These are phyloP conservation scores for Aspergillus quadricinctus DNA, from an alignment of 2,329 filamentous ascomycete genomes.

Conservation along the genomic window DNA sequence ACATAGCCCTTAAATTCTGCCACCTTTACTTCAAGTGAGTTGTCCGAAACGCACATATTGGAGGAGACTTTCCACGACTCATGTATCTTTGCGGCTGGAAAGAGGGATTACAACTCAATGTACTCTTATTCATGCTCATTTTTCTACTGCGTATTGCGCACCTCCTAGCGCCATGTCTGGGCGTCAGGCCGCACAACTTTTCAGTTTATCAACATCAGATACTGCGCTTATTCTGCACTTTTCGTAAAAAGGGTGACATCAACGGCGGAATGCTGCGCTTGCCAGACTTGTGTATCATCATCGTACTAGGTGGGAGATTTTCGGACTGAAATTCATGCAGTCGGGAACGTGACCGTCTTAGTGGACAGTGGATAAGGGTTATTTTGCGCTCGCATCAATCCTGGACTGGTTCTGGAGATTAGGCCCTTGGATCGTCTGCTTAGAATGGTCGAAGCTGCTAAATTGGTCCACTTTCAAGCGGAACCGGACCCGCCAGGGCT, in stretches of 20 bases:
- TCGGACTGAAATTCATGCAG: neutral
- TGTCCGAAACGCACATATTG: neutral
- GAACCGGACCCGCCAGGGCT: constrained; percentile 1
- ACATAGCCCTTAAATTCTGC: neutral
- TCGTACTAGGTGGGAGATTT: neutral
- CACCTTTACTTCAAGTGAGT: neutral
- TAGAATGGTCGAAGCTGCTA: neutral
- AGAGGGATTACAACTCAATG: neutral
- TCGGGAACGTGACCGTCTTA: neutral
- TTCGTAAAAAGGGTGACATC: no score
- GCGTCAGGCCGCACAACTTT: neutral
- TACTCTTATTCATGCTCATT: neutral
- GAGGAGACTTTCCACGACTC: neutral
- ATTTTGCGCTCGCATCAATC: no score
- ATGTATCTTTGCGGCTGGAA: neutral
- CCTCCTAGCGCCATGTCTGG: neutral
- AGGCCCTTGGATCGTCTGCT: neutral
- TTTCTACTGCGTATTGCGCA: neutral
- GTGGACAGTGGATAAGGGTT: neutral
- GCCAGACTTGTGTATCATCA: neutral
- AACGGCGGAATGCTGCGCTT: no score
- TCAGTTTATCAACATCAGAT: neutral
- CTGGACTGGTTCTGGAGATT: neutral
- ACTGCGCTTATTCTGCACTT: neutral
- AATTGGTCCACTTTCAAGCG: constrained; percentile 1